Base-by-base conservation (phyloP, 805 yeast species). In the Monosporozyma unispora region DNA sequence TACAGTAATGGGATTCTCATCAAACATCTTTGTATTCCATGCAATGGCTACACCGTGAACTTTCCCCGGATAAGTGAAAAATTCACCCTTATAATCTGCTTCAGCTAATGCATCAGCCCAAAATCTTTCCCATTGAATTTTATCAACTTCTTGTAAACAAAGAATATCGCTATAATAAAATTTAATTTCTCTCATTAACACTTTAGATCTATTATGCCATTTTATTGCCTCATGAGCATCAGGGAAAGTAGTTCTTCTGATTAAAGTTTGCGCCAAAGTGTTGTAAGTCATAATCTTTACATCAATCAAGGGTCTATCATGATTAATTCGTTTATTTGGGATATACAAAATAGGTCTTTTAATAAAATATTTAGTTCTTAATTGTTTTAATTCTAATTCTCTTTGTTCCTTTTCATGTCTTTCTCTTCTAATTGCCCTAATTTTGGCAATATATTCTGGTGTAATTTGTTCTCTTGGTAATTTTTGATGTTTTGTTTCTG, bases 121-220 rank as follows among this genome's bases (percentile, higher is more conserved):
- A 57, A 77, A 86, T 2, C 78, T 63, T 46, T 75, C 70, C 57
- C 73, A 79, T 57, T 84, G 89, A 16, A 76, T 69, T 41, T 60
- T 70, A 63, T 91, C 98, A 21, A 90, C 80, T 60, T 91, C 98
- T 67, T 91, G 98, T 18, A 90, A 60, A 58, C 95, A 82, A 61
- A 87, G 57, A 3, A 91, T 68, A 60, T 88, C 95, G 2, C 90
- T 78, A 45, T 76, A 62, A 61, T 91, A 90, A 56, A 76, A 71
- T 28, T 66, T 66, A 46, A 91, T 62, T 62, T 91, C 97, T 6
- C 71, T 70, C 3, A 79, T 57, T 12, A 91, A 64, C 0, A 81
- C 84, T 41, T 72, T 72, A 0, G 88, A 81, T 52, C 98, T 69
- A 50, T 72, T 72, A 27, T 71, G 68, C 96, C 96, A 90, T 58